These are phyloP conservation scores for Phoenix roebelenii DNA, from an alignment of 176 grass and related monocot species.

Conservation along the genomic window DNA sequence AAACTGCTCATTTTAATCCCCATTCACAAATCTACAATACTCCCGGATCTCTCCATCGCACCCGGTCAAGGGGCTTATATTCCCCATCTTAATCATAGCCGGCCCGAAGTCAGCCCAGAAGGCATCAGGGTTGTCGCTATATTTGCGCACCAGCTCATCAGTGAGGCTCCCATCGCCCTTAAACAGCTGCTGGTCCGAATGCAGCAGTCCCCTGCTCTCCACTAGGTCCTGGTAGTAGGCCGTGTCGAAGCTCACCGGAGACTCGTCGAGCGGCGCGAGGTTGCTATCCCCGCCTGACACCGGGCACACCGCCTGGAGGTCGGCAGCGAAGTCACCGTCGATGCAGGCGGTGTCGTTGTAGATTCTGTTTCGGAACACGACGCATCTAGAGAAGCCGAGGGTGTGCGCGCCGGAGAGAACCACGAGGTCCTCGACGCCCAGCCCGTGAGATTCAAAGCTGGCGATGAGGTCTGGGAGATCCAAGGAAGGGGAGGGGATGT, in stretches of 20 bases:
- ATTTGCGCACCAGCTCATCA: conserved; percentile 39
- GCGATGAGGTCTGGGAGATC: conserved; percentile 34
- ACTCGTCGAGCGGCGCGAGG: conserved; percentile 48
- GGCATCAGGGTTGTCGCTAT: conserved; percentile 30
- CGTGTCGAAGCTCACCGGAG: conserved; percentile 43
- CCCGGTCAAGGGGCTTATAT: conserved; percentile 47
- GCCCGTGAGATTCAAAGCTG: conserved; percentile 50
- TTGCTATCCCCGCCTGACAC: conserved; percentile 35
- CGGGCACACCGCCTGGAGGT: conserved; percentile 45
- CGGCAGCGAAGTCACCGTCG: conserved; percentile 36
- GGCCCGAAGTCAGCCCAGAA: conserved; percentile 50
- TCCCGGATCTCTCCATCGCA: conserved; percentile 47
- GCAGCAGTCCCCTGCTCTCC: conserved; percentile 47
- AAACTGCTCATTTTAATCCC: conserved; percentile 3
- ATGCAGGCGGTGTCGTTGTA: conserved; percentile 56
- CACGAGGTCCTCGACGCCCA: conserved; percentile 57
- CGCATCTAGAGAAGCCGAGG: conserved; percentile 57
- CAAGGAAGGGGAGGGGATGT: conserved; percentile 48
- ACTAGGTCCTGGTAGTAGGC: conserved; percentile 56
- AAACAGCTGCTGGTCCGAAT: conserved; percentile 64
- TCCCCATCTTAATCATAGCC: conserved; percentile 34
- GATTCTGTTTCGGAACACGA: conserved; percentile 48
- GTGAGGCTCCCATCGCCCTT: conserved; percentile 29
- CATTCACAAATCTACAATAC: conserved; percentile 53
- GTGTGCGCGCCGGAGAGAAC: conserved; percentile 72